phyloP scores from a whole-genome alignment of 164 flowering plant genomes.

The Magnolia changhungtana region DNA sequence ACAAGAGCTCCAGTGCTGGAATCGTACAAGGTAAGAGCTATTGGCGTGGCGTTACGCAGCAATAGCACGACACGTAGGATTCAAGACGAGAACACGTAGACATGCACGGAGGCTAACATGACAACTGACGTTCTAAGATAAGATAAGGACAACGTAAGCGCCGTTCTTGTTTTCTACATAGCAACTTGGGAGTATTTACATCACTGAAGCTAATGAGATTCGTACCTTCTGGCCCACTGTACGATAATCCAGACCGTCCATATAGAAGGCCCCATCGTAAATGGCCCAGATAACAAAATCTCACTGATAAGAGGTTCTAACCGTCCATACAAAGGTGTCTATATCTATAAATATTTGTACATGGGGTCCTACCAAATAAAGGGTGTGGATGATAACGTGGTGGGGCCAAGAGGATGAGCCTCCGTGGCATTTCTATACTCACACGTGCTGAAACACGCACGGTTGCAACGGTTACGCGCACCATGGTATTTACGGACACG shows the following conservation, averaged over 20 bases:
- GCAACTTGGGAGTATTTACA: neutral
- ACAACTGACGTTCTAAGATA: neutral
- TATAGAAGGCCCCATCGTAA: neutral
- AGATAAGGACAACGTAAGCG: neutral
- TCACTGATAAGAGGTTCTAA: too few relatives aligned
- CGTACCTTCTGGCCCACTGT: neutral
- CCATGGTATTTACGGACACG: neutral
- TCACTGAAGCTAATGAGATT: neutral
- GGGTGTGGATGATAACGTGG: neutral
- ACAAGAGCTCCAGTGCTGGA: neutral
- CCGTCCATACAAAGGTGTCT: too few relatives aligned
- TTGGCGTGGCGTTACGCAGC: neutral
- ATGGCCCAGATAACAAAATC: neutral
- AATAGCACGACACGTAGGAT: neutral
- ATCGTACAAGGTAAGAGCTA: neutral
- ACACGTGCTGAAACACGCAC: too few relatives aligned
- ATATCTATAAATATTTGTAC: too few relatives aligned
- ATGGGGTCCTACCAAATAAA: too few relatives aligned
- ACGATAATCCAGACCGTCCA: neutral
- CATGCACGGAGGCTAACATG: neutral
- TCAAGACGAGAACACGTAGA: neutral
- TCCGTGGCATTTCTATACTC: neutral
- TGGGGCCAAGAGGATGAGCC: neutral
- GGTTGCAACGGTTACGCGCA: too few relatives aligned
- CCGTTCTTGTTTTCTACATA: neutral